These are phyloP conservation scores for Daedaleopsis sinensis DNA, from an alignment of 768 basidiomycete genomes.

Conservation along the genomic window DNA sequence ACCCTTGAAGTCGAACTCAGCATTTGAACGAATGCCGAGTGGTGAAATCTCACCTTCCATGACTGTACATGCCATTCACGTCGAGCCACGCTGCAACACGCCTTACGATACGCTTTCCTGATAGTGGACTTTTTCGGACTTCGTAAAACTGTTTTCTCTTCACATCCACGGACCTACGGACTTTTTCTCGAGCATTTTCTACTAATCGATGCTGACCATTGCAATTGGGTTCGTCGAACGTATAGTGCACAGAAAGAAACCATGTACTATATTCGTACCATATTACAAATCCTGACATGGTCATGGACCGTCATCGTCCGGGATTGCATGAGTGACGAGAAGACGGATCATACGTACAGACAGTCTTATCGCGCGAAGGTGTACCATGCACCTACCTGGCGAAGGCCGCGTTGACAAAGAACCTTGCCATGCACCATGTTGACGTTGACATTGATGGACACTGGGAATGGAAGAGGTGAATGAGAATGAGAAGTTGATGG, in stretches of 20 bases:
- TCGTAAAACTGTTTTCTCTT: not conserved
- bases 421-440: not conserved
- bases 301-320: no score
- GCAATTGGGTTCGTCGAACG: not conserved
- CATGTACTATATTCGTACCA: constrained; percentile 5
- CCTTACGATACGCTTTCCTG: constrained; percentile 2
- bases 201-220: not conserved
- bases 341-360: no score
- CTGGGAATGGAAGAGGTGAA: not conserved
- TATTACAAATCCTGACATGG: no score
- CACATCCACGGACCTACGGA: constrained; percentile 8
- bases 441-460: not conserved
- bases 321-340: no score
- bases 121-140: constrained; percentile 13
- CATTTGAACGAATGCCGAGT: not conserved
- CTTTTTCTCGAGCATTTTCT: not conserved
- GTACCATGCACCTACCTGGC: not conserved
- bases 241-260: not conserved
- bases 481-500: not conserved
- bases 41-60: not conserved
- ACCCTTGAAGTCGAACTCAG: not conserved
- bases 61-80: constrained; percentile 13
- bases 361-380: not conserved
- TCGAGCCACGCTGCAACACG: constrained; percentile 1
- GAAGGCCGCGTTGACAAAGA: not conserved